A percentile compares a stretch with the other conserved stretches of the same genome.
These are phyloP conservation scores for Excoecaria agallocha DNA, from an alignment of 345 rosid genomes.

Conservation along the genomic window DNA sequence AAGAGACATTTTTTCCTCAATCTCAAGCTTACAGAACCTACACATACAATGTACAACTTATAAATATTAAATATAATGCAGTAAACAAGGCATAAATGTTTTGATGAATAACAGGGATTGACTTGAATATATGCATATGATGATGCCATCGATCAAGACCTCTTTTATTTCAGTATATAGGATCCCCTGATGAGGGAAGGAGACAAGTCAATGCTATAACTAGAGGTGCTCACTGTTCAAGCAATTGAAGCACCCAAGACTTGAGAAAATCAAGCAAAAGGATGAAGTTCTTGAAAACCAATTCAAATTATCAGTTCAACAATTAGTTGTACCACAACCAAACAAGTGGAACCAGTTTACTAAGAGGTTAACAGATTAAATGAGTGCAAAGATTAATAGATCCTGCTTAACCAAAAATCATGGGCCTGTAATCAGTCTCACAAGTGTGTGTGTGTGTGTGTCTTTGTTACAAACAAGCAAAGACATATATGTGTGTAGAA, in stretches of 20 bases:
- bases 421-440: neutral
- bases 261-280: neutral
- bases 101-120: neutral
- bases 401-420: neutral
- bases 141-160: neutral
- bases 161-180: neutral
- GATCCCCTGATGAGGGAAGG: neutral
- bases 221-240: neutral
- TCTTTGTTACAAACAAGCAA: neutral
- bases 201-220: neutral
- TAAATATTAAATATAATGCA: neutral
- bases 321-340: neutral
- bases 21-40: neutral
- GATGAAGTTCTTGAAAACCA: neutral
- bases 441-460: neutral
- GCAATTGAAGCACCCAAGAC: neutral
- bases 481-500: neutral
- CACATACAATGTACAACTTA: neutral
- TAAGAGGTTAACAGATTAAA: neutral
- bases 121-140: neutral
- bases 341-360: neutral
- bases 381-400: neutral
- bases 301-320: neutral
- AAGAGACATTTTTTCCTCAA: neutral
- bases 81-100: neutral